These are phyloP conservation scores for Cyberlindnera samutprakarnensis DNA, from an alignment of 805 yeast species.

Conservation along the genomic window DNA sequence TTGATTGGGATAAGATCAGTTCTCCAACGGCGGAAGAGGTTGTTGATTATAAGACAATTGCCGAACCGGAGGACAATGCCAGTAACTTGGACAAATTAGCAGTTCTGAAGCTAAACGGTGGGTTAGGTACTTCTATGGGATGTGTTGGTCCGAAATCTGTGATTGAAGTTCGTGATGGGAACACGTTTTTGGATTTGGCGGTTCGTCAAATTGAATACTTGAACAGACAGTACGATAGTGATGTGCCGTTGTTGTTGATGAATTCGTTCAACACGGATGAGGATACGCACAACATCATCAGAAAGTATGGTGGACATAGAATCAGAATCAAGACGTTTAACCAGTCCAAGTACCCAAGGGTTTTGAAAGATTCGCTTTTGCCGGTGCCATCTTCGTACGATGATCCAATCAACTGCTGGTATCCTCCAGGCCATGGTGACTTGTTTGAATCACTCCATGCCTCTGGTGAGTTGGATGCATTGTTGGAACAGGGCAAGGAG, in stretches of 20 bases:
- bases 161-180: slow-evolving; percentile 97
- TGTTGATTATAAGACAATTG: slow-evolving; percentile 59
- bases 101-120: slow-evolving; percentile 95
- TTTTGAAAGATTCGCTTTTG: slow-evolving; percentile 87
- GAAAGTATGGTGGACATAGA: slow-evolving; percentile 95
- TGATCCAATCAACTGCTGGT: slow-evolving; percentile 84
- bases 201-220: slow-evolving; percentile 96
- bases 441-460: slow-evolving; percentile 83
- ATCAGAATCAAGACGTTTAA: slow-evolving; percentile 92
- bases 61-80: slow-evolving; percentile 28
- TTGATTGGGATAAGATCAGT: slow-evolving; percentile 94
- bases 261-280: slow-evolving; percentile 96
- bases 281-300: slow-evolving; percentile 91
- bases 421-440: slow-evolving; percentile 99
- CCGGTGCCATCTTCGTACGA: slow-evolving; percentile 81
- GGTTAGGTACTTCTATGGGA: slow-evolving; percentile 98
- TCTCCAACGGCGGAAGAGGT: slow-evolving; percentile 90
- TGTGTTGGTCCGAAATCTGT: slow-evolving; percentile 99
- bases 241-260: slow-evolving; percentile 95
- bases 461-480: slow-evolving; percentile 86
- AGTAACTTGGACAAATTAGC: slow-evolving; percentile 78
- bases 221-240: slow-evolving; percentile 83
- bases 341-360: slow-evolving; percentile 97
- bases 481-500: slow-evolving; percentile 91
- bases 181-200: slow-evolving; percentile 89